These are phyloP conservation scores for Malassezia sp. DNA, from an alignment of 1,284 basidiomycete species.

Conservation along the genomic window DNA sequence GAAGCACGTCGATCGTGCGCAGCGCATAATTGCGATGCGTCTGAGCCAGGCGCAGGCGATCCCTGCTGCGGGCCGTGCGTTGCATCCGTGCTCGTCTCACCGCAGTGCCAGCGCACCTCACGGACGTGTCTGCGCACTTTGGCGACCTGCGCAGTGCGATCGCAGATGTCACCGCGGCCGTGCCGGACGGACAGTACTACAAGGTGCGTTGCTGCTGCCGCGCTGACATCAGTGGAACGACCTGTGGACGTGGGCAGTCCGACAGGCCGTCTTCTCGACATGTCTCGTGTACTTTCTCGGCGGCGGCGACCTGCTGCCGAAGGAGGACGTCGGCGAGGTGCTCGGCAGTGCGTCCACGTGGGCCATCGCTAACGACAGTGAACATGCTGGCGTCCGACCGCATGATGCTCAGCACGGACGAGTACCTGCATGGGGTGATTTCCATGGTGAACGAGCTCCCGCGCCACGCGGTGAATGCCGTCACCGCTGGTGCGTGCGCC, in stretches of 20 bases:
- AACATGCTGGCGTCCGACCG: background rate
- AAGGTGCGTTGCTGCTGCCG: background rate
- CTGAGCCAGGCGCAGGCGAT: constrained; percentile 4
- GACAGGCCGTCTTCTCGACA: constrained; percentile 14
- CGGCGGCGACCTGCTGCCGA: constrained; percentile 24
- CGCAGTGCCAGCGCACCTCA: background rate
- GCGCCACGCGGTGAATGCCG: constrained; percentile 21
- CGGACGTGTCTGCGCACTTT: background rate
- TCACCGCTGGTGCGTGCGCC: background rate
- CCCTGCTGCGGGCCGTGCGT: constrained; percentile 1
- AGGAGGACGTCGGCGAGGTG: constrained; percentile 14
- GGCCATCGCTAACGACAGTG: background rate
- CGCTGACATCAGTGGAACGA: constrained; percentile 15
- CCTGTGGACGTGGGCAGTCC: constrained; percentile 10
- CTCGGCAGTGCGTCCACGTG: constrained; percentile 19
- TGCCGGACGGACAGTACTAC: constrained; percentile 9
- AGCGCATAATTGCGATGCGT: constrained; percentile 11
- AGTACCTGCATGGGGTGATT: constrained; percentile 37
- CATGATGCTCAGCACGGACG: constrained; percentile 29
- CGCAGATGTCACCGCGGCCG: background rate
- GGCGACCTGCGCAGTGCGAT: constrained; percentile 3
- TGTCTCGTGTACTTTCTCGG: constrained; percentile 18
- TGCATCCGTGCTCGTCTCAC: background rate
- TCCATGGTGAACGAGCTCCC: constrained; percentile 36
- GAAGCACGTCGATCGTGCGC: constrained; percentile 1